Evolutionary conservation across 805 yeast genomes (phyloP).

Genomic region (Jamesozyma spencerorum): DNA sequence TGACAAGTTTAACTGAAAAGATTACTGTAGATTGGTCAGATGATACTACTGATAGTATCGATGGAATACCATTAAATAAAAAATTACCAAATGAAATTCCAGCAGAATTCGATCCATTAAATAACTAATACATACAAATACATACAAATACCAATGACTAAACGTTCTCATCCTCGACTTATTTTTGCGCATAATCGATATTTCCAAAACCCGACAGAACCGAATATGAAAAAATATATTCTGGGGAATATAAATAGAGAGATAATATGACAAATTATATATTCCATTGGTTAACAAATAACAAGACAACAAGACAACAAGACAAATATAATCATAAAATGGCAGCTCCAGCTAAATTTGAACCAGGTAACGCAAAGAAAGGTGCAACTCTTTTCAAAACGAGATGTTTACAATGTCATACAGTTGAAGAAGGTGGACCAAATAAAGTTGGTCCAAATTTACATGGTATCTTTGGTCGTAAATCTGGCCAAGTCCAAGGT

Average conservation of each 20-base stretch:
- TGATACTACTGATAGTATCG: conserved; percentile 28
- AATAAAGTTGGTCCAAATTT: conserved; percentile 99
- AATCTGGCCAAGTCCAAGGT: conserved; percentile 85
- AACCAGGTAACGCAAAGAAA: conserved; percentile 49
- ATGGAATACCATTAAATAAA: not conserved
- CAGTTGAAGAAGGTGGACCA: conserved; percentile 91
- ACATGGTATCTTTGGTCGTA: conserved; percentile 88
- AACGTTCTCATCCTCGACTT: no score
- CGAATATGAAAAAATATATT: not conserved
- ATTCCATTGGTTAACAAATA: no score
- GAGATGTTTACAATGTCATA: conserved; percentile 98
- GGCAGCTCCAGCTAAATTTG: conserved; percentile 2
- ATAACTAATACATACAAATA: conserved; percentile 4
- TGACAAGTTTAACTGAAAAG: conserved; percentile 23
- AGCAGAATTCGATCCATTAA: conserved; percentile 21
- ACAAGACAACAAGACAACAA: not conserved
- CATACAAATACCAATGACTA: not conserved
- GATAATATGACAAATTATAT: no score
- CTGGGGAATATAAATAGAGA: no score
- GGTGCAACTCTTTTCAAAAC: conserved; percentile 98
- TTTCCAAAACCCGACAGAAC: not conserved
- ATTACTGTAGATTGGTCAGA: conserved; percentile 59
- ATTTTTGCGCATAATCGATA: no score
- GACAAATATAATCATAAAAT: not conserved
- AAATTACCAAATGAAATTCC: conserved; percentile 15